phyloP scores from a whole-genome alignment of 371 early-diverging fungal species.

The Syncephalastrum contaminatum region DNA sequence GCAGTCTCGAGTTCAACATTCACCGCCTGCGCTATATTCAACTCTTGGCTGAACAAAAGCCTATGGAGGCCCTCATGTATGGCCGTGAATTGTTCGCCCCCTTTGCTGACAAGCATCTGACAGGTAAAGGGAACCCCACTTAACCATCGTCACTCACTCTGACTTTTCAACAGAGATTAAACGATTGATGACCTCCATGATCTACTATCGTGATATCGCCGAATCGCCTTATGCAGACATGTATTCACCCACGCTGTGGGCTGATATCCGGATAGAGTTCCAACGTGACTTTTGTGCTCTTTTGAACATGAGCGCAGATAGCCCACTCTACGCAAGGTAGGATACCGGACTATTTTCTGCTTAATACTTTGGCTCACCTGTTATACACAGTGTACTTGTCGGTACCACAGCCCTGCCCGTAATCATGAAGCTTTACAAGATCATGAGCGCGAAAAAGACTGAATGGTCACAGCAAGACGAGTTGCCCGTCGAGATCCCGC shows the following conservation, averaged over 20 bases:
- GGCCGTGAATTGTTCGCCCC: slow-evolving; percentile 66
- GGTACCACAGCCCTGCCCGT: slow-evolving; percentile 90
- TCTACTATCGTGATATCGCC: slow-evolving; percentile 11
- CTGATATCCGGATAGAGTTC: slow-evolving; percentile 71
- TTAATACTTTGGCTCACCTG: background rate
- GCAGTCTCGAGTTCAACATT: slow-evolving; percentile 82
- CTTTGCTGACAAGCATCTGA: slow-evolving; percentile 63
- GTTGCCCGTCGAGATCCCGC: slow-evolving; percentile 87
- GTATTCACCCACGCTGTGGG: slow-evolving; percentile 51
- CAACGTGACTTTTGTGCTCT: slow-evolving; percentile 87
- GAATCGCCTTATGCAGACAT: slow-evolving; percentile 73
- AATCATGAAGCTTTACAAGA: slow-evolving; percentile 83
- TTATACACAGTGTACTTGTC: slow-evolving; percentile 60
- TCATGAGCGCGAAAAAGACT: slow-evolving; percentile 80
- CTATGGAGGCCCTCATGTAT: slow-evolving; percentile 72
- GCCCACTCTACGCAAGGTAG: slow-evolving; percentile 79
- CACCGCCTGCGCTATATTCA: slow-evolving; percentile 79
- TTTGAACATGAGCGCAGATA: slow-evolving; percentile 73
- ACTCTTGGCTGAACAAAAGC: slow-evolving; percentile 46
- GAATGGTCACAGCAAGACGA: slow-evolving; percentile 93
- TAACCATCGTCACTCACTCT: too few species aligned
- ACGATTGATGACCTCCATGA: slow-evolving; percentile 56
- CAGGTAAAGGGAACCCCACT: too few species aligned
- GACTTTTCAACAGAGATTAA: slow-evolving; percentile 64
- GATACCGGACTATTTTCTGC: background rate